These are phyloP conservation scores for Domatiomyces globalis DNA, from an alignment of 2,329 filamentous ascomycete genomes.

Conservation along the genomic window DNA sequence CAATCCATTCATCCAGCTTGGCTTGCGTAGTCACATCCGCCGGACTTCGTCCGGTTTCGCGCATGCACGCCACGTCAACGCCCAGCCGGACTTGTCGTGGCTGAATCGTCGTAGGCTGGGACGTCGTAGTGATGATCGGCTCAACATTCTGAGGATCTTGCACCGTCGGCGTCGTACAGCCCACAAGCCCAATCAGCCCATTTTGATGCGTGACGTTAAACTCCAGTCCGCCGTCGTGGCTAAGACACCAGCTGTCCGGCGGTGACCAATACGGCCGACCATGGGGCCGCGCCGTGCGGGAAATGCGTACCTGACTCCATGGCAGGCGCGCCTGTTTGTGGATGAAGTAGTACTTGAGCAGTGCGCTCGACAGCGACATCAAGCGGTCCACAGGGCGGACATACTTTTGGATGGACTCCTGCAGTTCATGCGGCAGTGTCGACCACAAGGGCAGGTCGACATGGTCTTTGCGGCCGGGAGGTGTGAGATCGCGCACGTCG, in stretches of 20 bases:
- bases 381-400: slow-evolving; percentile 42
- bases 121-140: not conserved
- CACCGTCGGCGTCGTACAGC: slow-evolving; percentile 24
- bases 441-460: slow-evolving; percentile 26
- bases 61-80: slow-evolving; percentile 49
- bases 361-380: slow-evolving; percentile 46
- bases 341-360: slow-evolving; percentile 49
- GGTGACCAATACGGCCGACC: slow-evolving; percentile 41
- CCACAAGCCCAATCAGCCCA: slow-evolving; percentile 45
- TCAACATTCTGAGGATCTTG: slow-evolving; percentile 3
- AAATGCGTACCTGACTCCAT: slow-evolving; percentile 43
- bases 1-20: slow-evolving; percentile 43
- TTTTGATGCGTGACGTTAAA: slow-evolving; percentile 55
- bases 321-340: slow-evolving; percentile 40
- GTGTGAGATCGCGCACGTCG: slow-evolving; percentile 26
- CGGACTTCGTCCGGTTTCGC: slow-evolving; percentile 38
- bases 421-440: slow-evolving; percentile 34
- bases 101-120: not conserved
- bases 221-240: slow-evolving; percentile 30
- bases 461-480: not conserved
- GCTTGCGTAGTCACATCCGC: slow-evolving; percentile 33
- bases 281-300: slow-evolving; percentile 35
- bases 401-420: slow-evolving; percentile 35
- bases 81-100: slow-evolving; percentile 28
- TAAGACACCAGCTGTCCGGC: slow-evolving; percentile 15